Base-by-base conservation (phyloP, 306 rosid genomes). In the Dalbergia cochinchinensis region DNA sequence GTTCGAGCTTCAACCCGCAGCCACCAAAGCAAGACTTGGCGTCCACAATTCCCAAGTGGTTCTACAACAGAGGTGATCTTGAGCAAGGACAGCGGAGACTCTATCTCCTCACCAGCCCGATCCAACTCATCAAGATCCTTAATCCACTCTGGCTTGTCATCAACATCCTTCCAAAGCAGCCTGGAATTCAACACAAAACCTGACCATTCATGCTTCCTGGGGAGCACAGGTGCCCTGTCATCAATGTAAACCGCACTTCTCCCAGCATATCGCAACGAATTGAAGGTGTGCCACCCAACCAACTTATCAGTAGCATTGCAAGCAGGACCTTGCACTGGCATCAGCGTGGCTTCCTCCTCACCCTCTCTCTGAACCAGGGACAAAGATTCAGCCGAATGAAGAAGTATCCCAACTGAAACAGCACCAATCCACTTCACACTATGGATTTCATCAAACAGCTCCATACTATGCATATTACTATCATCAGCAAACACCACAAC, bases 381-480 rank as follows among this genome's bases (percentile, higher is more conserved):
- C 11, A 85, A 78, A 48, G 71, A 78, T 1, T 82, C 81, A 50
- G 70, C 78, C 0, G 96, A 88, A 84, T 90, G 92, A 80, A 91
- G 86, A 80, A 93, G 91, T 73, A 96, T 91, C 54, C 99, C 98
- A 69, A 91, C 98, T 4, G 99, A 96, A 84, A 96, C 78, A 77
- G 97, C 98, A 81, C 97, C 99, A 41, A 96, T 65, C 99, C 96
- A 88, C 70, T 90, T 89, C 88, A 93, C 94, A 68, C 63, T 91
- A 79, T 93, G 99, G 70, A 90, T 83, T 83, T 93, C 99, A 73
- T 93, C 97, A 74, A 96, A 96, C 42, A 96, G 82, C 87, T 96
- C 99, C 96, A 90, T 88, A 73, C 94, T 93, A 69, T 96, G 98
- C 99, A 93, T 90, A 83, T 96, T 96, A 88, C 99, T 96, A 83